A percentile compares a stretch with the other conserved stretches of the same genome.
These are phyloP conservation scores for Boletus hoseneyae DNA, from an alignment of 1,284 basidiomycete genomes.

Conservation along the genomic window DNA sequence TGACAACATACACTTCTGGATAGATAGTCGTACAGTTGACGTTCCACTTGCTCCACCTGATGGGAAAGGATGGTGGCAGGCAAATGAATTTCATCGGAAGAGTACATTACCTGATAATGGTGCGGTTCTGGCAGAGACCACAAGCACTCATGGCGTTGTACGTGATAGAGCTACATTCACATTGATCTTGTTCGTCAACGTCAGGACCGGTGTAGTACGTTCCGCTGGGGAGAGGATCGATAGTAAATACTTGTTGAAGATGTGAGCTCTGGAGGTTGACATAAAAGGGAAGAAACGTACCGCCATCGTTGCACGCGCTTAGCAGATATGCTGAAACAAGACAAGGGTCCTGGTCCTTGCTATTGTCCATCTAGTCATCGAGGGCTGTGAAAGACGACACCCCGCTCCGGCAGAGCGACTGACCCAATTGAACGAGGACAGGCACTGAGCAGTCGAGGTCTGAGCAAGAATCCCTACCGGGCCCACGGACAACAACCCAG, in stretches of 20 bases:
- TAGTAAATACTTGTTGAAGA: slow-evolving; percentile 22
- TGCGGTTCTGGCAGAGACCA: slow-evolving; percentile 31
- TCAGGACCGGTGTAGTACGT: slow-evolving; percentile 27
- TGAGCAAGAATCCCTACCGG: slow-evolving; percentile 22
- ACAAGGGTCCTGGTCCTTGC: slow-evolving; percentile 34
- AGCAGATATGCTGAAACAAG: slow-evolving; percentile 32
- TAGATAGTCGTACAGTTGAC: slow-evolving; percentile 25
- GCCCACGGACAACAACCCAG: slow-evolving; percentile 14
- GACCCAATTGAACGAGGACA: slow-evolving; percentile 27
- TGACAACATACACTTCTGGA: slow-evolving; percentile 16
- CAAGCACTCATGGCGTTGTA: slow-evolving; percentile 36
- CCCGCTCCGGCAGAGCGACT: not conserved
- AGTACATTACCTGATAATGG: slow-evolving; percentile 16
- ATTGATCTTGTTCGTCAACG: slow-evolving; percentile 17
- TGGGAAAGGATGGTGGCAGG: not conserved
- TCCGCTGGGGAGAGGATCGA: slow-evolving; percentile 14
- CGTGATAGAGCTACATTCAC: slow-evolving; percentile 34
- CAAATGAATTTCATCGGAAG: not conserved
- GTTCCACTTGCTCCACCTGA: slow-evolving; percentile 32
- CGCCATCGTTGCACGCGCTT: slow-evolving; percentile 28
- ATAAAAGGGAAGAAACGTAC: slow-evolving; percentile 22
- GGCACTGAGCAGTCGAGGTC: slow-evolving; percentile 20
- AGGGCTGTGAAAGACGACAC: not conserved
- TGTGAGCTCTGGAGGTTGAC: slow-evolving; percentile 1
- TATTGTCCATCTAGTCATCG: slow-evolving; percentile 32